Evolutionary conservation across 2,329 filamentous ascomycete species (phyloP).

Genomic region (Pestalotiopsis sp.): DNA sequence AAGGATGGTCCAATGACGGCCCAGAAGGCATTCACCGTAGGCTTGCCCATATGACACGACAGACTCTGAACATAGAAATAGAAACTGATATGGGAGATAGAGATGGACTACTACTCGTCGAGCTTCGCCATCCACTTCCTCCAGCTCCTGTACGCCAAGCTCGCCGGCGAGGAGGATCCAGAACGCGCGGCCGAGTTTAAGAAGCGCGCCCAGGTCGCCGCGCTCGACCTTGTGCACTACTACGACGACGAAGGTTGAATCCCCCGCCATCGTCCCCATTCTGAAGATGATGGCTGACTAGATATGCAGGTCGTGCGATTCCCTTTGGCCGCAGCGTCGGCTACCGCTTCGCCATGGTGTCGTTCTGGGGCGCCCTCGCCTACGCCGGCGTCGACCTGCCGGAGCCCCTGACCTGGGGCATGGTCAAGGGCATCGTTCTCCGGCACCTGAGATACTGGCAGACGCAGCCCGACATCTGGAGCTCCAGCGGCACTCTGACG

Average conservation of each 20-base stretch:
- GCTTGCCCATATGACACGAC: conserved; percentile 18
- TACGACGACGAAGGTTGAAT: conserved; percentile 62
- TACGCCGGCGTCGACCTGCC: conserved; percentile 76
- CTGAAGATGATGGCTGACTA: not conserved
- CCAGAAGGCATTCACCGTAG: conserved; percentile 71
- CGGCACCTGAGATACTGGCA: conserved; percentile 81
- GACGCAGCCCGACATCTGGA: conserved; percentile 73
- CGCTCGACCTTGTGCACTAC: conserved; percentile 73
- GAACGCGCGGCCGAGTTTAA: conserved; percentile 68
- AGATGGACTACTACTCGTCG: conserved; percentile 85
- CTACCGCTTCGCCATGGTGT: conserved; percentile 84
- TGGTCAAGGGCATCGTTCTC: conserved; percentile 74
- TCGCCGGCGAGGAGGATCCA: conserved; percentile 67
- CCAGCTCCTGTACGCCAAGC: conserved; percentile 73
- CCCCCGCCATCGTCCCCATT: not conserved
- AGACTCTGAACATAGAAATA: conserved; percentile 11
- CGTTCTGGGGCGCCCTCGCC: conserved; percentile 77
- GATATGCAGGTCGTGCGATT: conserved; percentile 57
- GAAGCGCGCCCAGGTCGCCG: conserved; percentile 64
- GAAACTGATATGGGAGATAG: conserved; percentile 25
- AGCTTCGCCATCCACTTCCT: conserved; percentile 81
- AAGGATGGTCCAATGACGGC: conserved; percentile 81
- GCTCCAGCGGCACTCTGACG: conserved; percentile 70
- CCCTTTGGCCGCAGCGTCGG: conserved; percentile 78
- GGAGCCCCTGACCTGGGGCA: conserved; percentile 72